These are phyloP conservation scores for Aspergillus sergii DNA, from an alignment of 2,329 filamentous ascomycete species.

Conservation along the genomic window DNA sequence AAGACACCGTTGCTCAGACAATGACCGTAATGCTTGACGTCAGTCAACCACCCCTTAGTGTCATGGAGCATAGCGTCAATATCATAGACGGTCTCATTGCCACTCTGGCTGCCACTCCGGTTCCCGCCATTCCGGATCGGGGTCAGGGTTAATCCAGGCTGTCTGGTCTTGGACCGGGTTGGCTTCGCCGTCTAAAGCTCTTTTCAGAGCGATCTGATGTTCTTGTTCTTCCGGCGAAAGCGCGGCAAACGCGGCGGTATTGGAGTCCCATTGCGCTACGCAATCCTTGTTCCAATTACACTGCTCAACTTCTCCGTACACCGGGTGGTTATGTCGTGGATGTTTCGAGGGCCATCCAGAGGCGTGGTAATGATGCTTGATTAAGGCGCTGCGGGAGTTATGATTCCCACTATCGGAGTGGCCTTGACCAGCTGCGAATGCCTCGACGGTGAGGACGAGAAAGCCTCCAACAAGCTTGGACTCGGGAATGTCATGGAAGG, in stretches of 20 bases:
- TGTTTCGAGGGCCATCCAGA: conserved; percentile 61
- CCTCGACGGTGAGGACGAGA: conserved; percentile 70
- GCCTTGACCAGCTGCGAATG: conserved; percentile 72
- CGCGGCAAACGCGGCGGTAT: conserved; percentile 13
- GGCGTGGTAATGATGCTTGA: conserved; percentile 75
- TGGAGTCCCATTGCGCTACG: conserved; percentile 14
- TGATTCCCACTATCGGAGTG: conserved; percentile 74
- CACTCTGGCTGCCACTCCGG: background rate
- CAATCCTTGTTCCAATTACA: conserved; percentile 20
- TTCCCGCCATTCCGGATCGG: background rate
- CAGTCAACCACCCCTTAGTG: background rate
- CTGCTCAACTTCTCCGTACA: conserved; percentile 16
- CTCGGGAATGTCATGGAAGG: conserved; percentile 67
- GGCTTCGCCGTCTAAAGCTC: background rate
- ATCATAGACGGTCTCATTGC: background rate
- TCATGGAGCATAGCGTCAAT: background rate
- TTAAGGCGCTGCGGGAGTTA: conserved; percentile 65
- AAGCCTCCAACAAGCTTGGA: conserved; percentile 67
- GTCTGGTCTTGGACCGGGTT: background rate
- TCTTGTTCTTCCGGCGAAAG: conserved; percentile 14
- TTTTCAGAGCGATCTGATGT: conserved; percentile 13
- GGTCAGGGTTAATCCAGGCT: background rate
- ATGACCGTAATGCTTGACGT: background rate
- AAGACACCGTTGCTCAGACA: background rate
- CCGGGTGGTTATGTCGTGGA: conserved; percentile 15